Conservation (phyloP, 306 rosid genomes). For the Abrus precatorius region DNA sequence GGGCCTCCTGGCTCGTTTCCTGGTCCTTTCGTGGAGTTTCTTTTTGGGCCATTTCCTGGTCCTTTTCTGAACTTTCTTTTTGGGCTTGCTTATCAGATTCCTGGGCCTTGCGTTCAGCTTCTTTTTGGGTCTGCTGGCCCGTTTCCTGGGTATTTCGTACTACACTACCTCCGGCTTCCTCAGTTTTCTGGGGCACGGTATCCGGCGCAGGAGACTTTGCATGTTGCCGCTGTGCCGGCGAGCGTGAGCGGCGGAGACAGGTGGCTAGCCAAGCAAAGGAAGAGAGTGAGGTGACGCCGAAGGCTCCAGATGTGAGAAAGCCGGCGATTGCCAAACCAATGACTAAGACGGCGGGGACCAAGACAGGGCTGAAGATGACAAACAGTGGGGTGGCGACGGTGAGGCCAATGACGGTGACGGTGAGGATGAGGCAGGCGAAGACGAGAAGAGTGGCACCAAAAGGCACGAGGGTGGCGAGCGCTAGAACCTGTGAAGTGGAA, state of each 20-base stretch:
- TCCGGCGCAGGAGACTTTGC: slow-evolving; percentile 47
- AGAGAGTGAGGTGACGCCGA: slow-evolving; percentile 65
- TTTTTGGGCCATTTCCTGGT: neutral
- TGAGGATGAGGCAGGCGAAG: slow-evolving; percentile 55
- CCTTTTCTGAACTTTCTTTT: neutral
- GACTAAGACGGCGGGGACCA: slow-evolving; percentile 58
- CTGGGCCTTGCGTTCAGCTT: neutral
- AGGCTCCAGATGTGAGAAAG: slow-evolving; percentile 65
- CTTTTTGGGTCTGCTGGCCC: neutral
- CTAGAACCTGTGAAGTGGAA: slow-evolving; percentile 51
- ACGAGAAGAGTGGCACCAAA: slow-evolving; percentile 61
- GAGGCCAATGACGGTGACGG: slow-evolving; percentile 58
- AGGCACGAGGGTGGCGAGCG: slow-evolving; percentile 58
- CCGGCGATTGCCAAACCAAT: slow-evolving; percentile 59
- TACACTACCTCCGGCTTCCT: slow-evolving; percentile 14
- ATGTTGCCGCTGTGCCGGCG: slow-evolving; percentile 36
- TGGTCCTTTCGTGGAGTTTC: too few species aligned
- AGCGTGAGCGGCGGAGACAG: slow-evolving; percentile 44
- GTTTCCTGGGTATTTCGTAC: neutral
- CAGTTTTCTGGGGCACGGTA: slow-evolving; percentile 35
- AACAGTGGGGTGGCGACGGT: slow-evolving; percentile 62
- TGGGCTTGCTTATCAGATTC: neutral
- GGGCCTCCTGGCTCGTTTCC: neutral
- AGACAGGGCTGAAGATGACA: slow-evolving; percentile 65
- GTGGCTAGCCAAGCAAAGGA: slow-evolving; percentile 67